Evolutionary conservation across 225 moss, liverwort and hornwort species (phyloP), one percentile per base, ranked within the genome.

Genomic region (Thuidium tamariscinum): DNA sequence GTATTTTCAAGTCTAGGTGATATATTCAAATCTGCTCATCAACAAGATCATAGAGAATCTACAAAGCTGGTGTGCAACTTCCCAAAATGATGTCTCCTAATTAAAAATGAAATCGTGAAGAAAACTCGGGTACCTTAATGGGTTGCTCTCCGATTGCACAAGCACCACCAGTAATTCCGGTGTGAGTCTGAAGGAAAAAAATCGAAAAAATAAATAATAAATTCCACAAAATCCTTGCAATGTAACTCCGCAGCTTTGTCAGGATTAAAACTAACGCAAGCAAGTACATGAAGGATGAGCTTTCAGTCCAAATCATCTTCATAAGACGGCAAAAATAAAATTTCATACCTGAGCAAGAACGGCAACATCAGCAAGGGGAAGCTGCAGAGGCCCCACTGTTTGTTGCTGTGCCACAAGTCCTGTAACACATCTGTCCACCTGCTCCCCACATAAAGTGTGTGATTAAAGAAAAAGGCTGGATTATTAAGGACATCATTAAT

Each of bases 371-470:
- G 97, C 90, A 66, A 99, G 94, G 34, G 98, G 94, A 74, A 97
- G 89, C 90, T 99, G 98, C 82, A 99, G 86, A 74, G 98, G 97
- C 13, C 98, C 98, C 73, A 99, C 96, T 59, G 98, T 97, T 87
- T 99, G 98, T 73, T 99, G 98, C 88, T 97, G 96, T 63, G 98
- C 97, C 85, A 99, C 98, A 87, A 99, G 91, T 67, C 97, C 98
- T 68, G 94, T 97, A 46, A 99, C 98, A 88, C 98, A 99, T 84
- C 97, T 94, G 90, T 99, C 98, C 88, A 99, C 98, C 97, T 98
- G 89, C 41, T 76, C 84, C 86, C 88, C 44, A 81, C 85, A 88
- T 37, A 61, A 80, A 64, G 26, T n/a, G 62, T 42, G 61, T 56
- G 42, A 72, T 85, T 74, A 78, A 51, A 37, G 52, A 75, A 51